Base-by-base conservation (phyloP, 192 early-diverging fungal genomes). In the Linnemannia zychae region DNA sequence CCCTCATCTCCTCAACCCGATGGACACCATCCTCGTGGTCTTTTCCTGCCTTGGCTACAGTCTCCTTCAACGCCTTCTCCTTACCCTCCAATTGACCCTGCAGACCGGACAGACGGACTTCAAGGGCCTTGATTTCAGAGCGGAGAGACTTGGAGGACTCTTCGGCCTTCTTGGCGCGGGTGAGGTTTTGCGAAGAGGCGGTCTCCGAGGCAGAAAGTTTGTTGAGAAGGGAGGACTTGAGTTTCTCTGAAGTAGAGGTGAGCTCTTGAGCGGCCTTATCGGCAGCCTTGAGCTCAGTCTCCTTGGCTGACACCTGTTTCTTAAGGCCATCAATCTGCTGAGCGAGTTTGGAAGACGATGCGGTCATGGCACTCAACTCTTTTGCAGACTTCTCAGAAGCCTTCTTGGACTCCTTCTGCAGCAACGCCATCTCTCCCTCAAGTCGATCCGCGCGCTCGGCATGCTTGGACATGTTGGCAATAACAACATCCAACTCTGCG, bases 1-100 rank as follows among this genome's bases (percentile, higher is more conserved):
- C 7, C 1, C 75, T 46, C 65, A 77, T 52, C 0, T 53, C 67
- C 20, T 53, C 66, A 18, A 77, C n/a, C 0, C 67, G 75, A 49
- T 69, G 75, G 18, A 69, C 75, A 40, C 66, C 67, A 24, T 50
- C 48, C 33, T 77, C 49, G 22, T 67, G 67, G 22, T 77, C 75
- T 47, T 67, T 69, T 1, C 40, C 28, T 1, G 49, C 67, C 49
- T n/a, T 20, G 22, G 24, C 31, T 24, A 38, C 5, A 11, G 67
- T 28, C 48, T 69, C 20, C 3, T 50, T 28, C 75, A 75, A 18
- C 0, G 24, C 65, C 16, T 38, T 11, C 17, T 75, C 74, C 44
- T 75, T 75, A 18, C 12, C 24, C 5, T 44, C 11, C 18, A 75
- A 28, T 18, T 75, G 28, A 11, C 24, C 2, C 31, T 75, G 74